Percentiles rank a stretch among this genome's conserved stretches.
phyloP scores from a whole-genome alignment of 768 basidiomycete species.

The Lentinula raphanica region DNA sequence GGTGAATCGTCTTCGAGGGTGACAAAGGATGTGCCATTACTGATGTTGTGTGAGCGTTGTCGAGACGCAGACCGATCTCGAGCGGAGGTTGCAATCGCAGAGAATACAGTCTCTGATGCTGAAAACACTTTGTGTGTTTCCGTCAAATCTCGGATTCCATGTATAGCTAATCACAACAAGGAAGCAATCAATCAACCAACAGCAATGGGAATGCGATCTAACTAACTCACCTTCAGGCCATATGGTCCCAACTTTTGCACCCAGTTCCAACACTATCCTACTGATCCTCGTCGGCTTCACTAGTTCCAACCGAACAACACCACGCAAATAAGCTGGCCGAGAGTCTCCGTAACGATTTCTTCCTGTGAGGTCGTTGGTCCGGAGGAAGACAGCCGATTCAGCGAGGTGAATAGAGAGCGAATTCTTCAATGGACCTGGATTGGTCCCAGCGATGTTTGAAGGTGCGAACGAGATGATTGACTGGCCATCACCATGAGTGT shows the following conservation, averaged over 20 bases:
- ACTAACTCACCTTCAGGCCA: conserved; percentile 76
- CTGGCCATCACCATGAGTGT: not conserved
- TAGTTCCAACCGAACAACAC: conserved; percentile 50
- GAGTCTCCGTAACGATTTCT: conserved; percentile 24
- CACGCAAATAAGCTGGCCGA: conserved; percentile 54
- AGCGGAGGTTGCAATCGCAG: conserved; percentile 26
- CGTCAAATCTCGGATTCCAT: conserved; percentile 59
- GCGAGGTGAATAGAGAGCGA: conserved; percentile 56
- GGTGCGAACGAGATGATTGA: not conserved
- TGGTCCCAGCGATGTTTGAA: not conserved
- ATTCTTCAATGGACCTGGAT: conserved; percentile 28
- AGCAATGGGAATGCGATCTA: not conserved
- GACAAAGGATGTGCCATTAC: conserved; percentile 41
- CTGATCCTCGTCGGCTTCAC: conserved; percentile 81
- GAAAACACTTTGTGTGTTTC: conserved; percentile 77
- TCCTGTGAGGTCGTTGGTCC: conserved; percentile 36
- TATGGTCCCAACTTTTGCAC: conserved; percentile 63
- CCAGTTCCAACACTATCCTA: conserved; percentile 76
- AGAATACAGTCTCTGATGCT: conserved; percentile 68
- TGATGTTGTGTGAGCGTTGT: not conserved
- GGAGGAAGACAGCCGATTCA: conserved; percentile 71
- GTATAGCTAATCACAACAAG: conserved; percentile 44
- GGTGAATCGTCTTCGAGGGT: conserved; percentile 29
- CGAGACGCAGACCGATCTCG: conserved; percentile 30
- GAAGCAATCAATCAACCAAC: not conserved